Evolutionary conservation across 202 grass and related monocot species (phyloP).

Genomic region (Setaria italica): DNA sequence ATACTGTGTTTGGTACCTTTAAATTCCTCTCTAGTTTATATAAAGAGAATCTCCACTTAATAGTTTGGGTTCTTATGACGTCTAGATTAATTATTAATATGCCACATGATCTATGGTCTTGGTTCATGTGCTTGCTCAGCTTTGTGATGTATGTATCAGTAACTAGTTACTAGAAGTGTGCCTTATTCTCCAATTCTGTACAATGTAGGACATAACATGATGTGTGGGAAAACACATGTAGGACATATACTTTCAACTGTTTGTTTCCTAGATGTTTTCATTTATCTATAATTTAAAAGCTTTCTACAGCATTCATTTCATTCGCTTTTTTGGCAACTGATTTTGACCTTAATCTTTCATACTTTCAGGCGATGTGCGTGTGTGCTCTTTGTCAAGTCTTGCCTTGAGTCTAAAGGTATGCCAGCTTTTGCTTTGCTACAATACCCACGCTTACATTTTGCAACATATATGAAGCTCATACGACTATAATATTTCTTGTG

Average conservation of each 20-base stretch:
- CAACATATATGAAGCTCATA: neutral
- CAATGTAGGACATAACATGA: neutral
- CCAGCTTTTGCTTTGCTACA: conserved; percentile 9
- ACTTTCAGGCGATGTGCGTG: conserved; percentile 55
- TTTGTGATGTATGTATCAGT: neutral
- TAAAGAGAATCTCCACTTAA: neutral
- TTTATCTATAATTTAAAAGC: neutral
- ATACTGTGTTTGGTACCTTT: neutral
- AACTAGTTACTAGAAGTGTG: neutral
- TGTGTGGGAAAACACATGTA: neutral
- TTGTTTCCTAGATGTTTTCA: conserved; percentile 12
- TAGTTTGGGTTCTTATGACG: neutral
- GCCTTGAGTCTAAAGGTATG: conserved; percentile 67
- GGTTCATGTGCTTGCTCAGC: neutral
- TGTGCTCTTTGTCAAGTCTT: conserved; percentile 63
- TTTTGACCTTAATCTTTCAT: neutral
- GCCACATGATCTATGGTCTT: neutral
- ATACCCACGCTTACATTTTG: neutral
- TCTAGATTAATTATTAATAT: neutral
- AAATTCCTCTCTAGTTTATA: neutral
- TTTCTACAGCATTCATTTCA: neutral
- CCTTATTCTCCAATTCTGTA: conserved; percentile 13
- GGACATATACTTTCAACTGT: neutral
- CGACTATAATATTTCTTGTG: conserved; percentile 1
- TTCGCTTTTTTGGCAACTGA: neutral